phyloP scores from a whole-genome alignment of 73 alveolate genomes.

The Paramecium tetraurelia region DNA sequence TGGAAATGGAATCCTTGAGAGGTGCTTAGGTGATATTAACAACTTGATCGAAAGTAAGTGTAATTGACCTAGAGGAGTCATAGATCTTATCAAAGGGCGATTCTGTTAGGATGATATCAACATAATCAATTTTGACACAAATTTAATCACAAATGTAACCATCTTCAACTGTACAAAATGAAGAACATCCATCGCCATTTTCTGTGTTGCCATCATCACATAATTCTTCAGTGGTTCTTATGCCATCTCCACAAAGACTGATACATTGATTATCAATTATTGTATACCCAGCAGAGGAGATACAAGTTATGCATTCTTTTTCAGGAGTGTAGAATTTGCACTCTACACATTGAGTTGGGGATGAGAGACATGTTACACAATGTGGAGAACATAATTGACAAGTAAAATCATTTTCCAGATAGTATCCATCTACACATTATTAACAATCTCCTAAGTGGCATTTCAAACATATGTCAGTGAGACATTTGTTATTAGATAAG shows the following conservation, averaged over 20 bases:
- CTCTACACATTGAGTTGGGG: background rate
- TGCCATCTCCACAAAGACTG: background rate
- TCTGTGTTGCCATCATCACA: slow-evolving; percentile 64
- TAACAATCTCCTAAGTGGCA: slow-evolving; percentile 18
- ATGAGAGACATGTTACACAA: background rate
- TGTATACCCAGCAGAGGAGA: background rate
- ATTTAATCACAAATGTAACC: slow-evolving; percentile 57
- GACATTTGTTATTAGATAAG: slow-evolving; percentile 1
- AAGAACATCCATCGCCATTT: slow-evolving; percentile 66
- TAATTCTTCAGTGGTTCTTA: background rate
- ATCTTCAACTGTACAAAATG: slow-evolving; percentile 48
- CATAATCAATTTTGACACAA: background rate
- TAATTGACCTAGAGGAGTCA: background rate
- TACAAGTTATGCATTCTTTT: background rate
- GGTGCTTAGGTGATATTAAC: background rate
- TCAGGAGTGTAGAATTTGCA: background rate
- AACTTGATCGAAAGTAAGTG: background rate
- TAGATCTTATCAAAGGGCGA: background rate
- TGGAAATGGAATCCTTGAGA: background rate
- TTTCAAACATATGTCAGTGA: slow-evolving; percentile 27
- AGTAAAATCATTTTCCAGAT: background rate
- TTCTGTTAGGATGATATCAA: background rate
- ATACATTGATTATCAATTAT: background rate
- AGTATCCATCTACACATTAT: slow-evolving; percentile 24
- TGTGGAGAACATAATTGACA: slow-evolving; percentile 39